phyloP scores from a whole-genome alignment of 306 rosid species.

The Quercus bicolor region DNA sequence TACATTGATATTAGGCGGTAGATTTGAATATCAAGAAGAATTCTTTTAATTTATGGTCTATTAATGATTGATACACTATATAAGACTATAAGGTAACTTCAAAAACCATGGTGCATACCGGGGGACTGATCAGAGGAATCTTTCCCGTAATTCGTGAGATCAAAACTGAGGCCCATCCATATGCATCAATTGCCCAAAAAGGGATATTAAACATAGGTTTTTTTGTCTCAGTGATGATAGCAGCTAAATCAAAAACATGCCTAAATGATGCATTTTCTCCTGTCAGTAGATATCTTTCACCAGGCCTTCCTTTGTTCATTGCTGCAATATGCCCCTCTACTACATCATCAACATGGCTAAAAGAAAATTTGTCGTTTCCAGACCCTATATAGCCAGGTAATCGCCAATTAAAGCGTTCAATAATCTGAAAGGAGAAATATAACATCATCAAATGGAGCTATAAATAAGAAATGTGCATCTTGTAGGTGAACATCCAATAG shows the following conservation, averaged over 20 bases:
- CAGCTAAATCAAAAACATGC: constrained; percentile 71
- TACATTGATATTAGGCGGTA: not conserved
- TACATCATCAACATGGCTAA: constrained; percentile 83
- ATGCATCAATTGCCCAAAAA: constrained; percentile 65
- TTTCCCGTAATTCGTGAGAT: constrained; percentile 61
- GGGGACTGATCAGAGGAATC: constrained; percentile 86
- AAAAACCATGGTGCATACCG: constrained; percentile 49
- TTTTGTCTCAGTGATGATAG: constrained; percentile 52
- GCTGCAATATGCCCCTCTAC: constrained; percentile 82
- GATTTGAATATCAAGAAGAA: not conserved
- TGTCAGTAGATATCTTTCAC: constrained; percentile 70
- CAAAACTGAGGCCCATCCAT: constrained; percentile 62
- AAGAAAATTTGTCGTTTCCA: constrained; percentile 66
- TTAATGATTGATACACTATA: not conserved
- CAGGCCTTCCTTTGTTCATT: constrained; percentile 56
- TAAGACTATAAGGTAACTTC: not conserved
- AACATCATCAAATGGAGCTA: constrained; percentile 7
- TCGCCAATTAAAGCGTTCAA: constrained; percentile 78
- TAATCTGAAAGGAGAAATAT: constrained; percentile 35
- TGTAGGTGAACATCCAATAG: not conserved
- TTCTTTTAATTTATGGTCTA: not conserved
- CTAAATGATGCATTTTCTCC: constrained; percentile 89
- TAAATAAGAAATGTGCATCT: not conserved
- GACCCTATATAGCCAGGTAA: constrained; percentile 80
- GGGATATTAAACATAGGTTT: constrained; percentile 61